Base-by-base conservation (phyloP, 179 eudicot species). In the Pouteria campechiana region DNA sequence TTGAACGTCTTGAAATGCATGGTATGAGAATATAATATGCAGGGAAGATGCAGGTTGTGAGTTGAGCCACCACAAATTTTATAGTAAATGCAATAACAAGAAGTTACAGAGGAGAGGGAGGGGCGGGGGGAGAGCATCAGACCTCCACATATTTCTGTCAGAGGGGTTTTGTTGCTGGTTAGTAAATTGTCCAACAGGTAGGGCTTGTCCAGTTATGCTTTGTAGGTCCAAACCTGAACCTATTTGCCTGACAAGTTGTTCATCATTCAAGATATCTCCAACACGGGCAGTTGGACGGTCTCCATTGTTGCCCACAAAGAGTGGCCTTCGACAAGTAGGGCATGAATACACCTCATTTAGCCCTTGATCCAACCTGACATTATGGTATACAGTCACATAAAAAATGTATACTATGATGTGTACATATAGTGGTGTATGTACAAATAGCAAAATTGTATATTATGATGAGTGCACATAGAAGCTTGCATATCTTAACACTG, bases 241-340 rank as follows among this genome's bases (percentile, higher is more conserved):
- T 45, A 86, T 56, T 59, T 79, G 92, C 42, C 84, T 95, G 46
- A 90, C 98, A 68, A 90, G 92, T 50, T 74, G 98, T 69, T 90
- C 98, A 58, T 90, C 96, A 52, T 62, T 69, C 37, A 90, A 74
- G 61, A 74, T 64, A 27, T 62, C 75, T 57, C 63, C 53, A 14
- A 74, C 39, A 28, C 23, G 78, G 22, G 72, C 40, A 34, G 32
- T 73, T 21, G 67, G 54, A 25, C 67, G 73, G 13, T 52, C 67
- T 44, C 73, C 98, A 52, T 73, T 34, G 57, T 82, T 75, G 35
- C 90, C 82, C 50, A 61, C 67, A 69, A 76, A 74, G 41, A 86
- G 87, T 41, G 98, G 98, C 65, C 86, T 90, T 52, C 98, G 93
- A 58, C 98, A 90, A 51, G 96, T 90, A 48, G 98, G 98, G 59